Percentiles rank a stretch among this genome's conserved stretches.
phyloP scores from a whole-genome alignment of 495 filamentous ascomycete species.

The Copromyces sp. region DNA sequence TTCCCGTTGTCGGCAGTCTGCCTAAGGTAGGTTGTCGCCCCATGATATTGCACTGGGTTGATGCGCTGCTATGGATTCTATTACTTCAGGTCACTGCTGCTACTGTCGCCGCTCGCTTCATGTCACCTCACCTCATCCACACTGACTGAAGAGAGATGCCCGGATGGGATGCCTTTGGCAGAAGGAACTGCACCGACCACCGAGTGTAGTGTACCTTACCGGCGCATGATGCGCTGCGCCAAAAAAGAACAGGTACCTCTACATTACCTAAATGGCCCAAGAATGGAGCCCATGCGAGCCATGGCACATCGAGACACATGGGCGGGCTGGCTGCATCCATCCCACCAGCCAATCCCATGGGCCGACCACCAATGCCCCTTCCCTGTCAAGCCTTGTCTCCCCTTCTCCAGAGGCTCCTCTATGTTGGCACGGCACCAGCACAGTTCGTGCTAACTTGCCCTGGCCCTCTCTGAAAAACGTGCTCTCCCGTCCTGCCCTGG shows the following conservation, averaged over 20 bases:
- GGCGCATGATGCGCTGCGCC: neutral
- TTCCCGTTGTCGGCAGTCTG: neutral
- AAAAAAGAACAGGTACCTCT: neutral
- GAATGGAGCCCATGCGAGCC: neutral
- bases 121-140: neutral
- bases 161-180: neutral
- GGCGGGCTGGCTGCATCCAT: neutral
- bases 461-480: conserved; percentile 28
- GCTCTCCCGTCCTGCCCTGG: conserved; percentile 20
- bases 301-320: neutral
- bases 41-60: neutral
- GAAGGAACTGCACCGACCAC: neutral
- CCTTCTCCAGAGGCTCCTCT: conserved; percentile 6
- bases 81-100: neutral
- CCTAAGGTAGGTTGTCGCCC: neutral
- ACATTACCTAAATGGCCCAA: neutral
- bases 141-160: neutral
- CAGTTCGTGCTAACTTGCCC: conserved; percentile 10
- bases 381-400: neutral
- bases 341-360: neutral
- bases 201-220: neutral
- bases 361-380: neutral
- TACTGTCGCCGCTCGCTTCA: neutral
- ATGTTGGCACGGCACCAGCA: conserved; percentile 2
- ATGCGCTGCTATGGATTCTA: neutral